Conservation (phyloP, 495 filamentous ascomycete species). For the Annulohypoxylon maeteangense region DNA sequence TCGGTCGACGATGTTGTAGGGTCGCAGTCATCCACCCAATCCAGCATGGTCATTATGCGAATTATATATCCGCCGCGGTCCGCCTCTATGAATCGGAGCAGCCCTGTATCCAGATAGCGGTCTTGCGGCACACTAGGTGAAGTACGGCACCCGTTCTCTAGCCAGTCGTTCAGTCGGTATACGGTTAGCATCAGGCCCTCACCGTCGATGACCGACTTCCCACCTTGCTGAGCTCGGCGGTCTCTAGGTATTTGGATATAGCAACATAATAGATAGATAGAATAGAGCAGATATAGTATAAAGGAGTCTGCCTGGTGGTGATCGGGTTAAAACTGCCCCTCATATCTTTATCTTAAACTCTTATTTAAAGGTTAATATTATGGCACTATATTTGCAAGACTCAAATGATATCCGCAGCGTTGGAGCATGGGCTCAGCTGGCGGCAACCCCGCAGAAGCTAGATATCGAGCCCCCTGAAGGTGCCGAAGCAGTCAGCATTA, state of each 20-base stretch:
- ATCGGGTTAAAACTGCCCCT: not conserved
- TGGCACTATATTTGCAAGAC: constrained; percentile 16
- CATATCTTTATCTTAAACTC: not conserved
- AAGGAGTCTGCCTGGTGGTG: not conserved
- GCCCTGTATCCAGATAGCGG: constrained; percentile 12
- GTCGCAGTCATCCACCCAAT: constrained; percentile 30
- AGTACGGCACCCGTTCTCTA: constrained; percentile 1
- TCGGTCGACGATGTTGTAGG: constrained; percentile 35
- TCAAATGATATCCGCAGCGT: constrained; percentile 15
- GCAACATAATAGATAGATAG: not conserved
- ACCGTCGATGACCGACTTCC: constrained; percentile 25
- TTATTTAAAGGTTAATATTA: not conserved
- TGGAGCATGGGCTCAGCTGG: constrained; percentile 25
- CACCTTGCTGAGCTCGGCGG: constrained; percentile 29
- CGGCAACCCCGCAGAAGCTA: not conserved
- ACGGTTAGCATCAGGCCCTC: not conserved
- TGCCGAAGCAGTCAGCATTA: not conserved
- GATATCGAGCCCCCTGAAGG: not conserved
- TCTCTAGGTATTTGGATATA: not conserved
- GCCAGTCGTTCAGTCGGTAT: constrained; percentile 3
- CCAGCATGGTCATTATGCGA: constrained; percentile 25
- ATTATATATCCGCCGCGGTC: constrained; percentile 31
- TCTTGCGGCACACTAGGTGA: not conserved
- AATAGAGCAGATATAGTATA: constrained; percentile 10
- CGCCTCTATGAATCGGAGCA: constrained; percentile 9